phyloP scores from a whole-genome alignment of 345 rosid species.

The Kandelia obovata region DNA sequence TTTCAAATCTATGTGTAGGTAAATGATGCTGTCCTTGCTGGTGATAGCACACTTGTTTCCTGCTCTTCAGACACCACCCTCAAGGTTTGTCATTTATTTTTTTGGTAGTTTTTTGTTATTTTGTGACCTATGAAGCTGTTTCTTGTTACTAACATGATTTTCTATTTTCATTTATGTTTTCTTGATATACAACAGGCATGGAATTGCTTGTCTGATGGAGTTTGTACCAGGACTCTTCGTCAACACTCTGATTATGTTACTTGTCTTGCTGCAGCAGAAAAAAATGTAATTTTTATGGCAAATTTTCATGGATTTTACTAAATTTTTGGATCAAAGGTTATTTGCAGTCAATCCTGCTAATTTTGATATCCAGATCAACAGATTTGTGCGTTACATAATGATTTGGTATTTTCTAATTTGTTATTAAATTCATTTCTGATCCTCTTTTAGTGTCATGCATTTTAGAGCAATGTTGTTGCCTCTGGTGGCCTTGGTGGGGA shows the following conservation, averaged over 20 bases:
- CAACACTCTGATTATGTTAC: conserved; percentile 99
- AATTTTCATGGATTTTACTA: conserved; percentile 29
- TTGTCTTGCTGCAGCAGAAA: conserved; percentile 79
- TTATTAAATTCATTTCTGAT: conserved; percentile 49
- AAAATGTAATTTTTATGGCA: conserved; percentile 72
- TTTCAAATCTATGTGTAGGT: conserved; percentile 47
- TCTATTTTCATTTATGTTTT: conserved; percentile 13
- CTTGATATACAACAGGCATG: conserved; percentile 52
- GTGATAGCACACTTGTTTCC: conserved; percentile 82
- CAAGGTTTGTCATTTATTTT: conserved; percentile 54
- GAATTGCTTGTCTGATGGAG: conserved; percentile 85
- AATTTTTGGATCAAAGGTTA: conserved; percentile 26
- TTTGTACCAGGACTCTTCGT: conserved; percentile 75
- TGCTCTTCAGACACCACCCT: conserved; percentile 96
- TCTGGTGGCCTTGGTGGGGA: conserved; percentile 99
- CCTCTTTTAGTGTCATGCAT: conserved; percentile 60
- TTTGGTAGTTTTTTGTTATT: neutral
- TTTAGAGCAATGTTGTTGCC: conserved; percentile 93
- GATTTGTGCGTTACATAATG: neutral
- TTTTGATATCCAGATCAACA: conserved; percentile 9
- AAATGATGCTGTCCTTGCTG: conserved; percentile 76
- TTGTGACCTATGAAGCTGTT: neutral
- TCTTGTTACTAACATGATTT: neutral
- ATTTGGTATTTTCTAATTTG: conserved; percentile 6
- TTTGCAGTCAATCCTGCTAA: conserved; percentile 11